Base-by-base conservation (phyloP, 441 rosid species). In the Flueggea neowawraea region DNA sequence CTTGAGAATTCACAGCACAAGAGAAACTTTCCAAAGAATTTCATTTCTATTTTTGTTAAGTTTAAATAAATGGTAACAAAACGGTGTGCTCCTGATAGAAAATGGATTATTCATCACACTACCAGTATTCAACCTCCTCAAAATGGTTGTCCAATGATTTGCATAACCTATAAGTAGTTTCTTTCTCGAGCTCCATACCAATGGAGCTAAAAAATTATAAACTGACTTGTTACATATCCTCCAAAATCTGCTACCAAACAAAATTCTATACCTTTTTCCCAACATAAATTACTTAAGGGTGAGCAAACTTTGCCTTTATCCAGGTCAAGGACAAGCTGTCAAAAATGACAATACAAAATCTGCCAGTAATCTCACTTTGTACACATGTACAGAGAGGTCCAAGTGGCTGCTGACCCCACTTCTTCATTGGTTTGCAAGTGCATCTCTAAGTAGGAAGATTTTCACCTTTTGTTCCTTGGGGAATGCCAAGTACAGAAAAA, bases 341-440 rank as follows among this genome's bases (percentile, higher is more conserved):
- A 52, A 62, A 70, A 74, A 71, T 60, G 60, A 68, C 65, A 64
- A 66, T 58, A 64, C 78, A 74, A 76, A 75, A 75, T 67, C 71
- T 68, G 75, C 77, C 70, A 70, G 67, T 58, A 53, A 64, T 55
- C 55, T 57, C 57, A 43, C 68, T 81, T 75, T 80, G 81, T 79
- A 85, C 82, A 80, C 69, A 79, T 76, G 80, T 76, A 78, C 82
- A 80, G 60, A 63, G 66, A 74, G 66, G 66, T 60, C 61, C 6
- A 31, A 47, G 55, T 73, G 52, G 62, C 48, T 60, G 44, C 62
- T 61, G 57, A 54, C 64, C 28, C 68, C n/a, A 48, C 65, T 47
- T 63, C 58, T 58, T 60, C 56, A 58, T 68, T 64, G 67, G 68
- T 55, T 61, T 68, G 70, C 78, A 63, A 61, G 60, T 66, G 71